Conservation (phyloP, 164 flowering plant genomes). For the Sedum album region DNA sequence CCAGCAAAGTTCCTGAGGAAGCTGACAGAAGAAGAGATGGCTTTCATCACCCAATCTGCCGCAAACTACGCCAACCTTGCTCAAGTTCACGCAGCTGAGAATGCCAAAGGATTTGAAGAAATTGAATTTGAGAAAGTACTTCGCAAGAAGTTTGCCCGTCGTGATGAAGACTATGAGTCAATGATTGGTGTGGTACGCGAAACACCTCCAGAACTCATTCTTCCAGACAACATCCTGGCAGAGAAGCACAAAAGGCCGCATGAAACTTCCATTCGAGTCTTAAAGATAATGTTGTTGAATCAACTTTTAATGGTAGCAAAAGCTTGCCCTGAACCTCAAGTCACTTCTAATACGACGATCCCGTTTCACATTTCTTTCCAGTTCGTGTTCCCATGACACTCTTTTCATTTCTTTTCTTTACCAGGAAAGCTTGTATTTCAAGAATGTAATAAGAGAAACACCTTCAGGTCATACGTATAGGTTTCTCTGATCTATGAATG, state of each 20-base stretch:
- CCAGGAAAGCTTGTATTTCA: too few relatives aligned
- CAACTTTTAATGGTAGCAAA: neutral
- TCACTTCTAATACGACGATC: too few relatives aligned
- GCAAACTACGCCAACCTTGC: conserved; percentile 79
- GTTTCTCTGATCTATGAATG: too few relatives aligned
- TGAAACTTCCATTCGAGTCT: conserved; percentile 7
- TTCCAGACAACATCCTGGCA: conserved; percentile 60
- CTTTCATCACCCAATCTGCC: conserved; percentile 81
- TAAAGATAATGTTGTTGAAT: neutral
- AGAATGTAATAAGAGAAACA: too few relatives aligned
- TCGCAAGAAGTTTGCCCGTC: conserved; percentile 79
- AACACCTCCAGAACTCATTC: conserved; percentile 63
- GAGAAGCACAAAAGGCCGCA: conserved; percentile 41
- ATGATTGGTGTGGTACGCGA: conserved; percentile 76
- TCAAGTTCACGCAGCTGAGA: conserved; percentile 87
- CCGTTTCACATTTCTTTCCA: too few relatives aligned
- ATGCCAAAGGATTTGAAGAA: conserved; percentile 75
- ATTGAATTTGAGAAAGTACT: conserved; percentile 83
- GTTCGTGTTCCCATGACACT: too few relatives aligned
- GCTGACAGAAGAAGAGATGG: too few relatives aligned
- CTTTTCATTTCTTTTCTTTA: too few relatives aligned
- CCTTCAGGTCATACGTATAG: too few relatives aligned
- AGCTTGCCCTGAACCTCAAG: neutral
- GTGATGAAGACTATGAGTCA: too few relatives aligned
- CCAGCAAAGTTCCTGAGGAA: conserved; percentile 94